Evolutionary conservation across 352 stramenopile species (phyloP).

Genomic region (Pythium monospermum): DNA sequence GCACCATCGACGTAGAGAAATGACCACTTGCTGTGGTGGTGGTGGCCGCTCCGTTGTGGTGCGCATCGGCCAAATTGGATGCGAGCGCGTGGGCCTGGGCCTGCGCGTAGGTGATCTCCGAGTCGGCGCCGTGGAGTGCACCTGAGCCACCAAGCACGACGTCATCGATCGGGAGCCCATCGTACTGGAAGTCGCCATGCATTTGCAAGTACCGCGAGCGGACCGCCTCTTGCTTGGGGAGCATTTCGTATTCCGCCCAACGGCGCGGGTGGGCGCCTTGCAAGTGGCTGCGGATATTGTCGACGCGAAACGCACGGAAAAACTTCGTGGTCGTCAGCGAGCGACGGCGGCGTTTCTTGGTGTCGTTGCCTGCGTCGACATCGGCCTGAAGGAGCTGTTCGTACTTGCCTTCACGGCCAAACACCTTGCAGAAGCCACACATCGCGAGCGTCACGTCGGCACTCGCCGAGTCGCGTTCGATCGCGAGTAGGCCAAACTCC

Average conservation of each 20-base stretch:
- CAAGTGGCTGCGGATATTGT: conserved; percentile 85
- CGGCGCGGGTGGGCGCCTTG: conserved; percentile 66
- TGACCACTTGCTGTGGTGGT: conserved; percentile 11
- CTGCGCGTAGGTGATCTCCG: conserved; percentile 58
- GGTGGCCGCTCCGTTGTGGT: conserved; percentile 21
- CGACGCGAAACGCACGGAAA: conserved; percentile 77
- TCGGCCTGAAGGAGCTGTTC: conserved; percentile 63
- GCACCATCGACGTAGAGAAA: conserved; percentile 39
- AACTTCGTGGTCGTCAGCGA: conserved; percentile 86
- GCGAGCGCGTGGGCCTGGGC: conserved; percentile 36
- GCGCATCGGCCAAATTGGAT: conserved; percentile 24
- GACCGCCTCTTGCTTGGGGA: conserved; percentile 68
- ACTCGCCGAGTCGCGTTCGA: conserved; percentile 60
- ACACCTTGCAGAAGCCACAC: conserved; percentile 82
- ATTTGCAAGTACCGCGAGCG: conserved; percentile 56
- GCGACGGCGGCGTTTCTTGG: conserved; percentile 68
- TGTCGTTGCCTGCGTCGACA: conserved; percentile 33
- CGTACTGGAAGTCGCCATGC: conserved; percentile 63
- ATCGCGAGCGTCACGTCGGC: conserved; percentile 75
- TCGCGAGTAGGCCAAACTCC: conserved; percentile 68
- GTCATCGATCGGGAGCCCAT: conserved; percentile 63
- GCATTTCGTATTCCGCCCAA: conserved; percentile 74
- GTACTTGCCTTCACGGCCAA: conserved; percentile 72
- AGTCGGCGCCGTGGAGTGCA: conserved; percentile 44
- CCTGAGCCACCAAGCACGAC: conserved; percentile 53